Base-by-base conservation (phyloP, 139 green algal species). In the Nannochloris sp. region DNA sequence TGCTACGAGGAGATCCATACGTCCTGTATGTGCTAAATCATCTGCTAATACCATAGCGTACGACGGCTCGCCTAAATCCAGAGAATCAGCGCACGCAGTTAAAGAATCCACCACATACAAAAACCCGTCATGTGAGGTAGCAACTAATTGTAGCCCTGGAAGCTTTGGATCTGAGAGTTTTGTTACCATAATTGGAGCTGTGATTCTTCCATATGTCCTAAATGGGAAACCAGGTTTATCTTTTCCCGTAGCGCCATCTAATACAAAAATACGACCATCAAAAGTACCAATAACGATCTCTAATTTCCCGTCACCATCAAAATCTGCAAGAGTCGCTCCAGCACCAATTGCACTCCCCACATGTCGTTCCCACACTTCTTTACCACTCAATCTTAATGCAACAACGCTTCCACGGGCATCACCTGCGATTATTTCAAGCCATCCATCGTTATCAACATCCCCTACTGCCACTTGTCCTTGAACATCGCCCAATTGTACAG, bases 291-390 rank as follows among this genome's bases (percentile, higher is more conserved):
- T 64, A 12, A 95, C 76, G 3, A 92, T 53, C 68, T 97, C 90
- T 30, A 95, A 70, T 34, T 80, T 54, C 2, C 90, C 90, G 67
- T 97, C 89, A 3, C 79, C 87, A 27, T 96, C 79, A 14, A 96
- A 68, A 68, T 97, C 90, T 0, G 77, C 89, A 19, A 87, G 73
- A 1, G 76, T 81, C 0, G 72, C 77, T 6, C 61, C 75, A 47
- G 30, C 45, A 36, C 25, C 44, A 34, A 31, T 3, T 31, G 14
- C 29, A 31, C 63, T 42, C 54, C 63, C 63, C 34, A 97, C 47
- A 78, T 98, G 87, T 2, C 79, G 75, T 74, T 96, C 90, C 94
- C 94, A 99, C 47, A 98, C 31, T 80, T 96, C 87, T 48, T 84
- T 81, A 36, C 81, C 90, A 25, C 71, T 60, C 29, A 37, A 54